Evolutionary conservation across 2,329 filamentous ascomycete species (phyloP), one percentile per base, ranked within the genome.

Genomic region (Clonostachys byssicola): DNA sequence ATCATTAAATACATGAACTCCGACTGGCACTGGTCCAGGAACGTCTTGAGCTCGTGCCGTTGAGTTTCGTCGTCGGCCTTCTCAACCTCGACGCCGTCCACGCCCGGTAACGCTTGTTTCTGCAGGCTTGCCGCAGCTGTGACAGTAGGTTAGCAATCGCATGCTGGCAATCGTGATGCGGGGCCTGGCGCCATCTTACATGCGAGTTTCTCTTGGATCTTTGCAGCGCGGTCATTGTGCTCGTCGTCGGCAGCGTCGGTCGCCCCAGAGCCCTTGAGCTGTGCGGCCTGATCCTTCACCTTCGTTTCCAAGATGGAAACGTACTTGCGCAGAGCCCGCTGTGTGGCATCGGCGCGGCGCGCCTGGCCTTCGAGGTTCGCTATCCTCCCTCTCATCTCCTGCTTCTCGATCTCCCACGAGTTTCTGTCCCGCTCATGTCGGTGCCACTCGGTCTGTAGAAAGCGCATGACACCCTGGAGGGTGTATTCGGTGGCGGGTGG

Each of bases 371-470:
- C 94, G 54, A 97, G 81, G 60, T 89, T 88, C 45, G 92, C 92
- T 71, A 99, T 96, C 61, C 95, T 86, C 56, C 89, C 91, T 74
- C 95, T 96, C 94, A 99, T 97, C 73, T 99, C 94, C 60, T 95
- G 94, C 63, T 91, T 86, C 70, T 99, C 94, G 64, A 99, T 99
- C 69, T 99, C 94, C 94, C 94, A 99, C 36, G 91, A 86, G 71
- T 99, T 99, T 59, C 94, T 85, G 64, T 96, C 94, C 70, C 94
- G 88, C 71, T 99, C 94, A 68, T 99, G 92, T 56, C 90, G 87
- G 70, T 99, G 94, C 94, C 94, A 99, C 80, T 99, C 92, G 43
- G 94, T 94, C 72, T 99, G 94, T 38, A 99, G 83, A 67, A 99
- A 99, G 68, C 94, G 92, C 94, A 99, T 99, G 36, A 99, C 94